These are phyloP conservation scores for Microbotryomycetes sp. DNA, from an alignment of 1,284 basidiomycete species.

Conservation along the genomic window DNA sequence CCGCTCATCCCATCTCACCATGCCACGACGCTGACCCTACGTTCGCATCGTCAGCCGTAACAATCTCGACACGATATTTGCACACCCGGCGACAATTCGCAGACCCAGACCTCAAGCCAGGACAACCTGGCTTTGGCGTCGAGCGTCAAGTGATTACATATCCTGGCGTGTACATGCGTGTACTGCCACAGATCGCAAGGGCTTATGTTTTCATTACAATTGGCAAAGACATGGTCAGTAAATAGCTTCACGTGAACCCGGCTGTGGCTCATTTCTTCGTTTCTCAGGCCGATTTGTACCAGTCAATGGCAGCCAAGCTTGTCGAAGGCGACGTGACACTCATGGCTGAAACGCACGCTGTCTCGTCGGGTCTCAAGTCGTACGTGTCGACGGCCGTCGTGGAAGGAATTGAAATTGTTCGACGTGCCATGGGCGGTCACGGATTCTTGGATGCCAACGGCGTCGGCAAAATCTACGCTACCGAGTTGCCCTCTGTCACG, in stretches of 20 bases:
- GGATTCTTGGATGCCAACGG: constrained; percentile 65
- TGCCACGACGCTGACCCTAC: background rate
- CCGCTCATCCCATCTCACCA: too few relatives aligned
- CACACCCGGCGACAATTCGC: constrained; percentile 59
- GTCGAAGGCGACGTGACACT: constrained; percentile 48
- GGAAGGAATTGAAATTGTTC: constrained; percentile 58
- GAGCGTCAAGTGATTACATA: constrained; percentile 62
- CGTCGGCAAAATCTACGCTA: constrained; percentile 57
- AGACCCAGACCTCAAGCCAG: constrained; percentile 27
- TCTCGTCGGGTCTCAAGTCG: constrained; percentile 61
- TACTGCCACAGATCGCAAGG: constrained; percentile 60
- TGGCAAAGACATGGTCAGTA: constrained; percentile 55
- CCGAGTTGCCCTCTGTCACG: constrained; percentile 55
- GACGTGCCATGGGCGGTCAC: constrained; percentile 68
- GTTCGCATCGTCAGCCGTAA: constrained; percentile 48
- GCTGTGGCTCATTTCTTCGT: background rate
- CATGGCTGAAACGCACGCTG: constrained; percentile 63
- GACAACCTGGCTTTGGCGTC: constrained; percentile 44
- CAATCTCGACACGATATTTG: constrained; percentile 65
- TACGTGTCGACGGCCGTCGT: constrained; percentile 52
- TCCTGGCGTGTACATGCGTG: constrained; percentile 60
- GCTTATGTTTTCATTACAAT: constrained; percentile 64
- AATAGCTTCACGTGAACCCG: too few relatives aligned
- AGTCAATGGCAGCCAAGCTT: constrained; percentile 49
- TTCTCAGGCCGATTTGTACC: constrained; percentile 44